Base-by-base conservation (phyloP, 352 stramenopile genomes). In the Sclerospora graminicola region DNA sequence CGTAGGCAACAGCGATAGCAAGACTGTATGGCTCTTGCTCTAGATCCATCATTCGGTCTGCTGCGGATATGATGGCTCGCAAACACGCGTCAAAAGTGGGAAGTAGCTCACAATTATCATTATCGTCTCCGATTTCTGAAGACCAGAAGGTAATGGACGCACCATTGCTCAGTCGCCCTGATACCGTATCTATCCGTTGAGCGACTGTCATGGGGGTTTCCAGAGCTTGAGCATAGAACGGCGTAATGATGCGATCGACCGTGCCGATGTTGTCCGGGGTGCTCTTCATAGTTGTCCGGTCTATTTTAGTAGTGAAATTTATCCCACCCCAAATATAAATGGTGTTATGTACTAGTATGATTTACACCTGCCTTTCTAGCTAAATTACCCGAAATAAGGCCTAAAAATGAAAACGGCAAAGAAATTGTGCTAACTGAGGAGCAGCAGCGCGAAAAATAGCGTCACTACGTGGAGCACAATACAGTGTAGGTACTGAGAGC, bases 1-100 rank as follows among this genome's bases (percentile, higher is more conserved):
- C 57, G 24, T 57, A 67, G 27, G 53, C 57, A 33, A 67, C 61
- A n/a, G 48, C 53, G 5, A 63, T 40, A 3, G 53, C 24, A 26
- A 67, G 27, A 46, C 32, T 60, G 15, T 14, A 32, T 19, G 48
- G 53, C 16, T 54, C 31, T 19, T n/a, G 45, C 2, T 36, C 29
- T 9, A 67, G 53, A 13, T 20, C 20, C 24, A 37, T 16, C 53
- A 67, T 67, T 26, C 48, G 44, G 20, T 67, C 57, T 2, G 48
- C 48, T 14, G 57, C 57, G 1, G 48, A n/a, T 14, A 57, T 41
- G 28, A 63, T 56, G 16, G 48, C 45, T 13, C 32, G 23, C 5
- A 41, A 63, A 14, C 57, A 67, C 4, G 34, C 26, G 13, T 57
- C 53, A 10, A 63, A 54, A 24, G 48, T 63, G 28, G 44, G 41